Conservation (phyloP, 1,284 basidiomycete species). For the Baeospora myosura region DNA sequence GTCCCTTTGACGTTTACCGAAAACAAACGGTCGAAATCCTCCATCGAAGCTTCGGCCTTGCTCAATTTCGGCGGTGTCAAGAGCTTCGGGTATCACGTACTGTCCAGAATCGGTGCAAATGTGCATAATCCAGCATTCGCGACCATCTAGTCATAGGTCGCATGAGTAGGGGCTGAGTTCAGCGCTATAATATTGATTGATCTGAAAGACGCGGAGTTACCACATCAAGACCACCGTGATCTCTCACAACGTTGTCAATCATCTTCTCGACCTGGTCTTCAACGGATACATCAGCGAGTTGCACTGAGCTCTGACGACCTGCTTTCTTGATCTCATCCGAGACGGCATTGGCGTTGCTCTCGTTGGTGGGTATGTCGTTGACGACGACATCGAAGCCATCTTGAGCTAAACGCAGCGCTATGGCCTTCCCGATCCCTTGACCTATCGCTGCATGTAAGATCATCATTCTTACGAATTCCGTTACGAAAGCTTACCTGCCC, state of each 20-base stretch:
- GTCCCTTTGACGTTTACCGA: conserved; percentile 3
- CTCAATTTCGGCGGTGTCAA: background rate
- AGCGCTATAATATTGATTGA: no score
- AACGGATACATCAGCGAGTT: conserved; percentile 9
- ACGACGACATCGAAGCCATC: conserved; percentile 14
- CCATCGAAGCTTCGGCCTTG: conserved; percentile 1
- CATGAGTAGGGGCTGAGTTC: background rate
- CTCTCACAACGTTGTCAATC: background rate
- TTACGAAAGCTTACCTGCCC: background rate
- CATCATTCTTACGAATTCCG: background rate
- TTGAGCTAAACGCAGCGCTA: conserved; percentile 16
- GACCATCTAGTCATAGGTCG: background rate
- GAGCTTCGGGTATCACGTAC: conserved; percentile 9
- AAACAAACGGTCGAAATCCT: conserved; percentile 2
- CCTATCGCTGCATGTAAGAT: background rate
- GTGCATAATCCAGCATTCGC: background rate
- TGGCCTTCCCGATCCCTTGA: conserved; percentile 14
- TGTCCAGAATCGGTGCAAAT: conserved; percentile 11
- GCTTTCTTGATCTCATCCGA: conserved; percentile 8
- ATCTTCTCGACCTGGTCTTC: conserved; percentile 1
- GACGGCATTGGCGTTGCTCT: background rate
- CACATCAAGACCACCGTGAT: conserved; percentile 1
- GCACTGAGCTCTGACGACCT: conserved; percentile 7
- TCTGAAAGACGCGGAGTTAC: background rate
- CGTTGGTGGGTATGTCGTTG: conserved; percentile 10